Base-by-base conservation (phyloP, 2,329 filamentous ascomycete species). In the Colletotrichum lupini region DNA sequence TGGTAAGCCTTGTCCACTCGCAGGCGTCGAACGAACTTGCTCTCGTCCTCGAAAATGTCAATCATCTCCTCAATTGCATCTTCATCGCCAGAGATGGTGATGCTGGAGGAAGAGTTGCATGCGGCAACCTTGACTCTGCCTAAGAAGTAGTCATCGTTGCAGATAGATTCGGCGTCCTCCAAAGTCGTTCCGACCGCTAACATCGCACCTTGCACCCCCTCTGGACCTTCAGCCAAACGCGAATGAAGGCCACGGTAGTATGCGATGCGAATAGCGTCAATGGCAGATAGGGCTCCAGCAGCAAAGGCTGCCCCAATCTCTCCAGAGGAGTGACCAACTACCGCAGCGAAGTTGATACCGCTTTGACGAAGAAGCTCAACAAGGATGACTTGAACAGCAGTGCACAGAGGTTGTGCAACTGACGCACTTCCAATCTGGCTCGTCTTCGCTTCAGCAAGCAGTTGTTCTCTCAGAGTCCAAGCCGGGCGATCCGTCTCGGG, bases 231-330 rank as follows among this genome's bases (percentile, higher is more conserved):
- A 57, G 32, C 6, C 62, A 11, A 24, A 64, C 46, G 11, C 63
- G 26, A 30, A 74, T 75, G 58, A 74, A 69, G 67, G 4, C 68
- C 72, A 16, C 72, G 72, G 28, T 72, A 62, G 73, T 77, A 79
- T 56, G 75, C 76, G 9, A 80, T 76, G 0, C 71, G 52, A 11
- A 81, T 77, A 4, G 80, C 80, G 26, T 79, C 76, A 2, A 52
- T 62, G 4, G 42, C 14, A 16, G 65, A 67, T 2, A 90, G 66
- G 22, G 82, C 78, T 0, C 86, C 87, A 0, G 85, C 83, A 0
- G 87, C 86, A 74, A 87, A 89, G 0, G 85, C 87, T 0, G 86
- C 86, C 0, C 78, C 86, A 19, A 88, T 88, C 74, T 89, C 87
- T 2, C 87, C 87, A 0, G 84, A 85, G 0, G 86, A 87, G 75